A percentile compares a stretch with the other conserved stretches of the same genome.
Conservation (phyloP, 2,329 filamentous ascomycete genomes). For the Seiridium unicorne region DNA sequence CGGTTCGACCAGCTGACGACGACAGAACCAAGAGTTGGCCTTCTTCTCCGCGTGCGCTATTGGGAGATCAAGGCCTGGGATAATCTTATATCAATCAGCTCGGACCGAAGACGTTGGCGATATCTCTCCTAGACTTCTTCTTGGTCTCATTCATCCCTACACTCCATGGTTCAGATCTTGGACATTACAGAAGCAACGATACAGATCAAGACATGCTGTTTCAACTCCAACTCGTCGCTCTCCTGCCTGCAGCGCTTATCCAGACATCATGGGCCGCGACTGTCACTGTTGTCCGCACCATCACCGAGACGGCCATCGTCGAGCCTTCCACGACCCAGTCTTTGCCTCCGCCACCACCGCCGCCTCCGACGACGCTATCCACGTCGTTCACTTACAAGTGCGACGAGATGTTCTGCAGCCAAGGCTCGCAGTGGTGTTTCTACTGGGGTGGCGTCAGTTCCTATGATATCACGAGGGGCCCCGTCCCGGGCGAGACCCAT, state of each 20-base stretch:
- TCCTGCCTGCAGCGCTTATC: background rate
- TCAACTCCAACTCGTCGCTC: background rate
- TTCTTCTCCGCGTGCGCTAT: no score
- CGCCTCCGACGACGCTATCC: background rate
- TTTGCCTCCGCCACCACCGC: background rate
- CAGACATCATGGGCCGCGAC: background rate
- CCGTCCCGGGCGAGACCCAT: constrained; percentile 33
- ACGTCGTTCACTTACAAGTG: constrained; percentile 22
- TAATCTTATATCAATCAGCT: background rate
- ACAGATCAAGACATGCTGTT: no score
- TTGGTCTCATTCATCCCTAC: no score
- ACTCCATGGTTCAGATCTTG: no score
- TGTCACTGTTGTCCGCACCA: background rate
- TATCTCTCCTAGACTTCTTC: no score
- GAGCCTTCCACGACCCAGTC: background rate
- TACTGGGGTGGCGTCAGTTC: constrained; percentile 36
- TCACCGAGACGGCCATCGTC: background rate
- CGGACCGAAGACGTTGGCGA: no score
- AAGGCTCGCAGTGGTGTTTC: constrained; percentile 33
- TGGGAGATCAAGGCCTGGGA: background rate
- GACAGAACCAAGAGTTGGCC: background rate
- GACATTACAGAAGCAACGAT: no score
- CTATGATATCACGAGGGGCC: constrained; percentile 30
- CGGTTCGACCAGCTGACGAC: constrained; percentile 2
- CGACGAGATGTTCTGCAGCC: constrained; percentile 34